Base-by-base conservation (phyloP, 176 grass and related monocot species). In the Oryza officinalis region DNA sequence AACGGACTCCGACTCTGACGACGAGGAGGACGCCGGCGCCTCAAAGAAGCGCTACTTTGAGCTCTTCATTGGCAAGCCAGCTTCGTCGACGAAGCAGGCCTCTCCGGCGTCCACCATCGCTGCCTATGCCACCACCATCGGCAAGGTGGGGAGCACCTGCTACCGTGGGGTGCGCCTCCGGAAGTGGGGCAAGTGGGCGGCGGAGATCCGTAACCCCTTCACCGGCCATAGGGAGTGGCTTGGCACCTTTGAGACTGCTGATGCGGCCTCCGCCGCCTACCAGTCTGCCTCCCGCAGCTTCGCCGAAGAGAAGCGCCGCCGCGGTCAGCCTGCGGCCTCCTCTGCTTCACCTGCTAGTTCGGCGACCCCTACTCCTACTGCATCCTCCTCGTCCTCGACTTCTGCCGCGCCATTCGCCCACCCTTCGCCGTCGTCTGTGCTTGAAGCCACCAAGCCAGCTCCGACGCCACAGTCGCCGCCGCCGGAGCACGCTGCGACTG, bases 151-250 rank as follows among this genome's bases (percentile, higher is more conserved):
- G 67, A 83, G 47, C 80, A 83, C 87, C 74, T 83, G 65, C 80
- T 89, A 91, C 74, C 93, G 91, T 30, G 94, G 92, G 0, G 92
- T 97, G 30, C 86, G 94, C 38, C 94, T 88, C 32, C 87, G 92
- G 14, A 94, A 92, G 86, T 97, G 95, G 95, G 95, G 95, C 65
- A 97, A 92, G 22, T 97, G 95, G 95, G 95, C 95, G 3, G 90
- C 95, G 1, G 95, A 97, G 88, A 97, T 97, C 81, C 95, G 95
- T 81, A 92, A 97, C 90, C 92, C 92, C 0, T 92, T 92, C 80
- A 86, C 83, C 31, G 88, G 92, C 64, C 83, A 83, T 37, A 94
- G 95, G 69, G 74, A 88, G 67, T 97, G 95, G 95, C 92, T 97
- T 9, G 95, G 95, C 90, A 97, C 95, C 83, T 97, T 92, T 33